Evolutionary conservation across 148 eudicot species (phyloP).

Genomic region (Drosera capensis): DNA sequence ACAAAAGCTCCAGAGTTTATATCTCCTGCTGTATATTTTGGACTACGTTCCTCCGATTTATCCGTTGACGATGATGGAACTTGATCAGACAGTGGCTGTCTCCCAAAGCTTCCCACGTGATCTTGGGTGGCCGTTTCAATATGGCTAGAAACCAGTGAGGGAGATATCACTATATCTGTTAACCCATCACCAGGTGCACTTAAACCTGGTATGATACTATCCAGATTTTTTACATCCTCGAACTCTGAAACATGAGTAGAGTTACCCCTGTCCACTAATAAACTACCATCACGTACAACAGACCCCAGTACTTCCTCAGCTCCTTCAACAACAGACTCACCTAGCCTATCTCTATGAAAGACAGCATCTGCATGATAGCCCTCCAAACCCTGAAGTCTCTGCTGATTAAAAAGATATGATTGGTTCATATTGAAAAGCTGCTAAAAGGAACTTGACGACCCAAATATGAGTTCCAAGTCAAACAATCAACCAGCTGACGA

Average conservation of each 20-base stretch:
- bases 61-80: slow-evolving; percentile 70
- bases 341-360: slow-evolving; percentile 17
- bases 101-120: slow-evolving; percentile 27
- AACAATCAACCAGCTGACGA: too few relatives aligned
- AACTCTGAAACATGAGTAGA: slow-evolving; percentile 26
- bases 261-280: slow-evolving; percentile 15
- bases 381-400: slow-evolving; percentile 25
- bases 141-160: slow-evolving; percentile 31
- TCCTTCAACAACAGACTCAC: slow-evolving; percentile 13
- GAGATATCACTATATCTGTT: slow-evolving; percentile 19
- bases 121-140: slow-evolving; percentile 47
- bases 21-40: slow-evolving; percentile 47
- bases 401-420: slow-evolving; percentile 15
- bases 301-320: slow-evolving; percentile 23
- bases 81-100: slow-evolving; percentile 24
- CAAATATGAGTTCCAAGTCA: too few relatives aligned
- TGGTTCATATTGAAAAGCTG: neutral
- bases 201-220: slow-evolving; percentile 74
- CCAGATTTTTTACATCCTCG: slow-evolving; percentile 33
- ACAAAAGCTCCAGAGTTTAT: slow-evolving; percentile 37
- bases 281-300: slow-evolving; percentile 17
- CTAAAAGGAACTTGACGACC: neutral
- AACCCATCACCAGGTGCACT: slow-evolving; percentile 28
- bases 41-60: slow-evolving; percentile 85
- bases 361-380: slow-evolving; percentile 16